Conservation (phyloP, 2,329 filamentous ascomycete species). For the Clarireedia hainanense region DNA sequence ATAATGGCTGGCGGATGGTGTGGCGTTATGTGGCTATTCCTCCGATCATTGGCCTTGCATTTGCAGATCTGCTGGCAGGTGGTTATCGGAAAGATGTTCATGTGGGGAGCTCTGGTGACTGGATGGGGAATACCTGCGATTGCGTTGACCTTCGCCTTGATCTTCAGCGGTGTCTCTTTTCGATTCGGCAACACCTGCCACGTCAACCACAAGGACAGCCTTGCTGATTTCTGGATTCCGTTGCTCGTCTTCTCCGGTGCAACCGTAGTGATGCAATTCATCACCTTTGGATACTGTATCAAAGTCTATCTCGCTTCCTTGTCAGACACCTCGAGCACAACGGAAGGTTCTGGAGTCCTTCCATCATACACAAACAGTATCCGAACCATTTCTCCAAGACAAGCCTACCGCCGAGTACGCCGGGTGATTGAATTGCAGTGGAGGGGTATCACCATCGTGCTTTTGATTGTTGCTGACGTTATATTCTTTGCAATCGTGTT, state of each 20-base stretch:
- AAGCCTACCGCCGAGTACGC: constrained; percentile 79
- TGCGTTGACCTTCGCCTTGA: constrained; percentile 67
- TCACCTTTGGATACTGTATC: constrained; percentile 86
- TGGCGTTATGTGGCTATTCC: constrained; percentile 82
- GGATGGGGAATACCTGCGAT: constrained; percentile 81
- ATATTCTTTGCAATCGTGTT: constrained; percentile 92
- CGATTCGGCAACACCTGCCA: constrained; percentile 87
- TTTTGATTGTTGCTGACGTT: constrained; percentile 84
- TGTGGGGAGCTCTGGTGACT: constrained; percentile 70
- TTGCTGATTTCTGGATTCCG: constrained; percentile 86
- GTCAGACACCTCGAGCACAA: constrained; percentile 62
- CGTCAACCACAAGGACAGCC: constrained; percentile 80
- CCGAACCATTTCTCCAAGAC: constrained; percentile 65
- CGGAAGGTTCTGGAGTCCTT: constrained; percentile 57
- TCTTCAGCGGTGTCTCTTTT: constrained; percentile 87
- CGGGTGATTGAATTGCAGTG: constrained; percentile 88
- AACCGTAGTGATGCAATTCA: constrained; percentile 72
- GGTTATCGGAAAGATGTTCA: constrained; percentile 79
- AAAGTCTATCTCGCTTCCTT: constrained; percentile 87
- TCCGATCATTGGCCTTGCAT: constrained; percentile 84
- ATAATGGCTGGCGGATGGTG: constrained; percentile 80
- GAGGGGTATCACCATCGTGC: constrained; percentile 83
- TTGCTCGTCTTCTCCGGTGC: constrained; percentile 69
- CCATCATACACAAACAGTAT: constrained; percentile 71
- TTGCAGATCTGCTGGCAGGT: constrained; percentile 98